These are phyloP conservation scores for Ceratocystiopsis minuta DNA, from an alignment of 2,329 filamentous ascomycete genomes.

Conservation along the genomic window DNA sequence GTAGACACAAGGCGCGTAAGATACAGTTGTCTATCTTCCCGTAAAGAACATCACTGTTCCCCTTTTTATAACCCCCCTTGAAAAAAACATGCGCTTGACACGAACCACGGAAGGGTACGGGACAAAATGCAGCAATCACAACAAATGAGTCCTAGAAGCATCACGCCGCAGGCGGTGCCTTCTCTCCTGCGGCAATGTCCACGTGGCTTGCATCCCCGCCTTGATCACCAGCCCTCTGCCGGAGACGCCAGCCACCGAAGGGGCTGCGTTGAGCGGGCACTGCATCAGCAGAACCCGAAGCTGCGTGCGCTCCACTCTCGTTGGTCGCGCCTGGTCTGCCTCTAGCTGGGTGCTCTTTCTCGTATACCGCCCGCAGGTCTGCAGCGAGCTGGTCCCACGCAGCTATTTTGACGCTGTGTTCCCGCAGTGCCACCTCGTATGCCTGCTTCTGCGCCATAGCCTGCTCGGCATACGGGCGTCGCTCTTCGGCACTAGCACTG, in stretches of 20 bases:
- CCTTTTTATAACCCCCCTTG: too few relatives aligned
- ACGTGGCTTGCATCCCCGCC: slow-evolving; percentile 20
- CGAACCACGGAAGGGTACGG: too few relatives aligned
- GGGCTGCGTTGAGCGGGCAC: slow-evolving; percentile 13
- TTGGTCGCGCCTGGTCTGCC: slow-evolving; percentile 7
- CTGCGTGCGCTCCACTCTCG: background rate
- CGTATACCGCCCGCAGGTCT: slow-evolving; percentile 33
- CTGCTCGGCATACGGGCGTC: slow-evolving; percentile 60
- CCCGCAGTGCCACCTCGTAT: slow-evolving; percentile 38
- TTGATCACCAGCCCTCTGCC: slow-evolving; percentile 17
- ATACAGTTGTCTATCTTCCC: too few relatives aligned
- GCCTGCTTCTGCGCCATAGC: slow-evolving; percentile 51
- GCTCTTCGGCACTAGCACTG: slow-evolving; percentile 49
- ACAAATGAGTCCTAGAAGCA: too few relatives aligned
- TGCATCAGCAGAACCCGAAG: slow-evolving; percentile 11
- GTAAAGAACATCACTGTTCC: too few relatives aligned
- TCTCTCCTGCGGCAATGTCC: slow-evolving; percentile 12
- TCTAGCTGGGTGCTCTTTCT: slow-evolving; percentile 29
- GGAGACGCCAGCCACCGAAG: background rate
- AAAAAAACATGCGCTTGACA: too few relatives aligned
- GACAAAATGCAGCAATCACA: background rate
- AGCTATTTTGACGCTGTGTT: slow-evolving; percentile 40
- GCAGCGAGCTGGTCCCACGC: slow-evolving; percentile 56
- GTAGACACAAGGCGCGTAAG: too few relatives aligned
- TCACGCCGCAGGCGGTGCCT: background rate